Conservation (phyloP, 768 basidiomycete genomes). For the Tricholoma hemisulphureum region DNA sequence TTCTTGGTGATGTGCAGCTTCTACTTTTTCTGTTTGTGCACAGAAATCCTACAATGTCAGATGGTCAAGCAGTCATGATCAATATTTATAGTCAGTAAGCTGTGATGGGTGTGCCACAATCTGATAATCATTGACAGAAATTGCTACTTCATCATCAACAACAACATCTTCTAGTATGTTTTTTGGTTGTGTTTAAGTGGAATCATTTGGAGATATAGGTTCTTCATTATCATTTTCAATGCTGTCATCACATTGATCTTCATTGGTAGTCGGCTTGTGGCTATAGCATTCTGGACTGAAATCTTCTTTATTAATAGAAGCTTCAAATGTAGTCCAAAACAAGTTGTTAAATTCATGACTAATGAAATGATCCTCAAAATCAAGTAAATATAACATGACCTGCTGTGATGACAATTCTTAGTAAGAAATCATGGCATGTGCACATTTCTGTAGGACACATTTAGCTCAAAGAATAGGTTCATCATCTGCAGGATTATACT, state of each 20-base stretch:
- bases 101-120: neutral
- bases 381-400: slow-evolving; percentile 34
- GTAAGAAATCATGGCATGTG: too few species aligned
- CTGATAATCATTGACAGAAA: neutral
- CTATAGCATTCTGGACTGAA: slow-evolving; percentile 27
- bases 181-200: too few species aligned
- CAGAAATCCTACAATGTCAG: neutral
- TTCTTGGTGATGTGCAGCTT: neutral
- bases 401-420: slow-evolving; percentile 42
- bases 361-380: slow-evolving; percentile 35
- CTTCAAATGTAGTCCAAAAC: slow-evolving; percentile 36
- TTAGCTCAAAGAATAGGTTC: slow-evolving; percentile 23
- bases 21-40: neutral
- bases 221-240: neutral
- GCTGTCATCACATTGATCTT: neutral
- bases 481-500: slow-evolving; percentile 16
- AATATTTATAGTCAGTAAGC: neutral
- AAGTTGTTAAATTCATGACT: slow-evolving; percentile 33
- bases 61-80: neutral
- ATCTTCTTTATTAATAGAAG: slow-evolving; percentile 16
- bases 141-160: neutral
- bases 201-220: neutral
- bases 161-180: neutral
- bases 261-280: neutral
- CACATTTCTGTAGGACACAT: slow-evolving; percentile 35